phyloP scores from a whole-genome alignment of 2,329 filamentous ascomycete genomes.

The Plenodomus lindquistii region DNA sequence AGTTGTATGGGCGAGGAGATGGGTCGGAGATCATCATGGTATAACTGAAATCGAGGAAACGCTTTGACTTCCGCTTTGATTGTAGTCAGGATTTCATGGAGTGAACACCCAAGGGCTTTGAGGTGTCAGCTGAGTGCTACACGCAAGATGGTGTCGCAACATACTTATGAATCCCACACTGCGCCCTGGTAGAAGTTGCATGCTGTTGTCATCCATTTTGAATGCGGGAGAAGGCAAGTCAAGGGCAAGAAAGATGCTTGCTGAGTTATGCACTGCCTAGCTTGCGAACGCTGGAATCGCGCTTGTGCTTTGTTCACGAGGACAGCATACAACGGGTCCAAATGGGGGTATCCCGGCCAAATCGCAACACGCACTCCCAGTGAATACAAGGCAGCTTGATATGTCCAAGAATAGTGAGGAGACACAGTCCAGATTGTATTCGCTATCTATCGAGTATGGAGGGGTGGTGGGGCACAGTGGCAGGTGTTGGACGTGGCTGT shows the following conservation, averaged over 20 bases:
- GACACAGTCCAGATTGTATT: background rate
- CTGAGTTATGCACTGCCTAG: constrained; percentile 11
- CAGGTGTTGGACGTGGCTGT: constrained; percentile 1
- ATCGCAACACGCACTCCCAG: background rate
- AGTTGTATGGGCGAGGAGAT: constrained; percentile 76
- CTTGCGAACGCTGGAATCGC: constrained; percentile 6
- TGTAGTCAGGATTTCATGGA: constrained; percentile 85
- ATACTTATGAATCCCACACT: constrained; percentile 48
- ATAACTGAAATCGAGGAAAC: constrained; percentile 81
- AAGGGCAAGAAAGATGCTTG: constrained; percentile 2
- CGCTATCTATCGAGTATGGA: constrained; percentile 7
- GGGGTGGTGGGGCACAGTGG: constrained; percentile 17
- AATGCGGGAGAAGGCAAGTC: background rate
- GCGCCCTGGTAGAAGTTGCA: constrained; percentile 37
- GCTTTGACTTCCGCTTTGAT: constrained; percentile 83
- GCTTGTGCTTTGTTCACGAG: constrained; percentile 36
- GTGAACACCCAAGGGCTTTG: constrained; percentile 82
- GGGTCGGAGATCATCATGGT: constrained; percentile 76
- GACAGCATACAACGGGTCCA: constrained; percentile 5
- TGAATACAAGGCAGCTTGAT: background rate
- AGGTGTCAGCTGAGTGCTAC: constrained; percentile 16
- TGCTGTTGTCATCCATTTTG: constrained; percentile 36
- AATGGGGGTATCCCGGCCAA: background rate
- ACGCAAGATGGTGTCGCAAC: background rate
- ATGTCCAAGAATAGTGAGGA: background rate